Base-by-base conservation (phyloP, 192 early-diverging fungal species). In the Chytriomyces sp. region DNA sequence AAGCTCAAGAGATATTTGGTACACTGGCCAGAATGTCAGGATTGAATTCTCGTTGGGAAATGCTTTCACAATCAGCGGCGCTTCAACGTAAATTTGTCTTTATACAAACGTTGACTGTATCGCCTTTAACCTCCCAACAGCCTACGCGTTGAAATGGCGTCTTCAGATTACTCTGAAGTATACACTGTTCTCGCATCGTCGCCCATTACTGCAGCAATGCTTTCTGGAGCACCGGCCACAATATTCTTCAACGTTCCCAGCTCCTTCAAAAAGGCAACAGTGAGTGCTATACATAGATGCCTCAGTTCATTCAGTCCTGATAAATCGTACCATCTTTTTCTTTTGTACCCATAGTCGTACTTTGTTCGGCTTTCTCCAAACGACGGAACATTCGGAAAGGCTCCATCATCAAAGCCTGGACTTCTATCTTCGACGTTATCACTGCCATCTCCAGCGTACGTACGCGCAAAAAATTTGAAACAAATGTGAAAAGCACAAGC, bases 341-440 rank as follows among this genome's bases (percentile, higher is more conserved):
- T 10, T 24, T 28, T 18, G n/a, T n/a, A 0, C n/a, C 9, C 10
- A 3, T 28, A 69, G 71, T 26, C 53, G 20, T 73, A 44, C 49
- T 73, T 44, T 26, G 71, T 62, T n/a, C 71, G 71, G 26, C 44
- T 73, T 8, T 26, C 44, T 73, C 71, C 71, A 18, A 73, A 73
- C 26, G 61, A 73, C 26, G 71, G 71, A n/a, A 10, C 26, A 16
- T 73, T 20, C 24, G 57, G 45, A 45, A 24, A 47, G 44, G 8
- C 26, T 18, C 18, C 43, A 11, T 43, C 18, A 24, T 13, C 11
- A 10, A 71, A 6, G 11, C 11, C 16, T 16, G 69, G 69, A 10
- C 50, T 44, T 13, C 10, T 71, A 2, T 35, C 53, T 3, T n/a
- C 7, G 18, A 48, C 45, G 45, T 73, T 62, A 11, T 73, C 71